Conservation (phyloP, 1,284 basidiomycete genomes). For the Pholiota adiposa region DNA sequence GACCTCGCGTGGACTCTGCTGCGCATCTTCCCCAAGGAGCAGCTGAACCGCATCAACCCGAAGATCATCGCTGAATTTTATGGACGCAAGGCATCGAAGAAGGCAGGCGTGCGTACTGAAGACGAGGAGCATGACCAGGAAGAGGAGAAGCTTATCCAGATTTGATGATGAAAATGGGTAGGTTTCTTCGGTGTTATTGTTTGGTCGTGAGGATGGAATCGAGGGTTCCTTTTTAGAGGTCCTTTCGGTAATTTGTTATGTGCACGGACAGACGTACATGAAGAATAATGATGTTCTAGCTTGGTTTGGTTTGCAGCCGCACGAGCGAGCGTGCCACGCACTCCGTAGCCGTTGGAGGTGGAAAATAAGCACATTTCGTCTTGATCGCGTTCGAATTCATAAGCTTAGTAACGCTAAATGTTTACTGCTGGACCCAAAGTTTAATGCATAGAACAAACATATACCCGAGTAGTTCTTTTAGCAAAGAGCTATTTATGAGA, state of each 20-base stretch:
- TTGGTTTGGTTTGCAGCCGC: background rate
- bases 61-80: constrained; percentile 91
- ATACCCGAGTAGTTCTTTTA: background rate
- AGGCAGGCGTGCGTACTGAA: constrained; percentile 46
- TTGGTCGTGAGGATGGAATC: background rate
- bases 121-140: constrained; percentile 45
- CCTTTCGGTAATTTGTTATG: background rate
- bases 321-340: background rate
- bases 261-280: background rate
- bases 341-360: background rate
- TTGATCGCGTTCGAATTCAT: background rate
- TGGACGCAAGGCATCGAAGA: constrained; percentile 75
- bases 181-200: background rate
- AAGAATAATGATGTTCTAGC: background rate
- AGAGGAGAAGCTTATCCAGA: constrained; percentile 59
- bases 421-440: background rate
- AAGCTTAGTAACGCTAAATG: background rate
- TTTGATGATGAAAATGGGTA: constrained; percentile 17
- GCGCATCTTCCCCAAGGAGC: constrained; percentile 99
- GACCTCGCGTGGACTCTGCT: constrained; percentile 97
- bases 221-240: background rate
- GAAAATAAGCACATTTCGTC: background rate
- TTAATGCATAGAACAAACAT: background rate
- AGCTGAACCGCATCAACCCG: constrained; percentile 94
- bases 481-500: background rate